Conservation (phyloP, 2,329 filamentous ascomycete species). For the Ascochyta pisi region DNA sequence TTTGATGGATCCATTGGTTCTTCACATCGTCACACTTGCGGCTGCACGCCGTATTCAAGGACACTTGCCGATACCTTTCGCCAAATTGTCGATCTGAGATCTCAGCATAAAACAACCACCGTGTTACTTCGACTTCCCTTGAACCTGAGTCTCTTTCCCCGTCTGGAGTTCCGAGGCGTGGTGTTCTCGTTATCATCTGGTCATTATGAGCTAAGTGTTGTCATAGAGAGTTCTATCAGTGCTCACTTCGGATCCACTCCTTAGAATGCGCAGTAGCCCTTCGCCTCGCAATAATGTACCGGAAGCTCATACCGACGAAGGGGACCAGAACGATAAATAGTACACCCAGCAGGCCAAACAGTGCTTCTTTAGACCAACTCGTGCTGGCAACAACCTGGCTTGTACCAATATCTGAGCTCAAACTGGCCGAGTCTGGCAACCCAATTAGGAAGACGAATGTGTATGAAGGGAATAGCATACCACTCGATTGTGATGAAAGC, state of each 20-base stretch:
- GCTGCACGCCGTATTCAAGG: too few species aligned
- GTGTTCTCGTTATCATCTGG: not conserved
- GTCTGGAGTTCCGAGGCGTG: not conserved
- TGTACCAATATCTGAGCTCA: not conserved
- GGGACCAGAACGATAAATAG: not conserved
- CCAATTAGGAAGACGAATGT: too few species aligned
- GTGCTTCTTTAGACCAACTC: conserved; percentile 1
- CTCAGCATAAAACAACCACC: not conserved
- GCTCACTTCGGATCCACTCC: not conserved
- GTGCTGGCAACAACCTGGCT: not conserved
- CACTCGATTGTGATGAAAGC: too few species aligned
- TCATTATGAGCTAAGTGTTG: not conserved
- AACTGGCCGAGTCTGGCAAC: not conserved
- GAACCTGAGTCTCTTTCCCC: not conserved
- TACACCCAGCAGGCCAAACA: not conserved
- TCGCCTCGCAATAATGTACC: not conserved
- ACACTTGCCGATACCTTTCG: not conserved
- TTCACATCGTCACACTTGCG: too few species aligned
- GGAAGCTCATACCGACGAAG: not conserved
- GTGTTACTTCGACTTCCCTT: not conserved
- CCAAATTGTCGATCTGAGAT: not conserved
- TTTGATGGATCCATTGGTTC: too few species aligned
- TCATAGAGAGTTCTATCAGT: not conserved
- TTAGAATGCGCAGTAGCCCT: not conserved
- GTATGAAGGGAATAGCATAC: too few species aligned